These are phyloP conservation scores for Fusarium goolgardi DNA, from an alignment of 2,329 filamentous ascomycete species.

Conservation along the genomic window DNA sequence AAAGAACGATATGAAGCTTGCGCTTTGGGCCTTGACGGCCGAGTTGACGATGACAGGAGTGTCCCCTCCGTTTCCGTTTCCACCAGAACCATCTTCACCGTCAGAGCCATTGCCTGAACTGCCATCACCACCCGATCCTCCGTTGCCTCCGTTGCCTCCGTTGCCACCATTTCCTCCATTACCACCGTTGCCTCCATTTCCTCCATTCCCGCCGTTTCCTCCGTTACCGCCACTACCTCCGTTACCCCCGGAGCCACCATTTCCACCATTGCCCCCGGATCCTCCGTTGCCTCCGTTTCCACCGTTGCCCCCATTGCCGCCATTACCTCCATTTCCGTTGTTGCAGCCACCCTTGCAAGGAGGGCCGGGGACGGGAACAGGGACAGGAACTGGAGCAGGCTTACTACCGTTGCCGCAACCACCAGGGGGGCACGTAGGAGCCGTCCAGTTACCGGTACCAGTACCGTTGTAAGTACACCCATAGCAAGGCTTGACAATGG, in stretches of 20 bases:
- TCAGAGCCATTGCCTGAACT: constrained; percentile 4
- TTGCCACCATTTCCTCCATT: not conserved
- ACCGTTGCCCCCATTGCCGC: not conserved
- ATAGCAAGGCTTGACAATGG: constrained; percentile 30
- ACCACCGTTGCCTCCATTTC: not conserved
- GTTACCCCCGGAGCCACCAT: not conserved
- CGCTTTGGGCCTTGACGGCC: constrained; percentile 10
- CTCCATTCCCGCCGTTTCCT: not conserved
- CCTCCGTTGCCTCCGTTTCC: not conserved
- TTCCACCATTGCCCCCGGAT: not conserved
- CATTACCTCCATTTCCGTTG: not conserved
- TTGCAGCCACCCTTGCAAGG: not conserved
- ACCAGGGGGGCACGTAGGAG: constrained; percentile 33
- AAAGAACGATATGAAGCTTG: not conserved
- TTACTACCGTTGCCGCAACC: constrained; percentile 31
- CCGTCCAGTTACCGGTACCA: constrained; percentile 34
- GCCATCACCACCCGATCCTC: not conserved
- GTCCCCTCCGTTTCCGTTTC: not conserved
- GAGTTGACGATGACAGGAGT: constrained; percentile 29
- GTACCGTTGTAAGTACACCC: constrained; percentile 27
- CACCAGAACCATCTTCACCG: constrained; percentile 5
- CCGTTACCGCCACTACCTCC: not conserved
- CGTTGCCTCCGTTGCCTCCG: not conserved
- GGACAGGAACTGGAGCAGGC: constrained; percentile 12
- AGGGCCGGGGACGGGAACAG: not conserved